Evolutionary conservation across 2,329 filamentous ascomycete species (phyloP), one percentile per base, ranked within the genome.

Genomic region (Ilyonectria sp.): DNA sequence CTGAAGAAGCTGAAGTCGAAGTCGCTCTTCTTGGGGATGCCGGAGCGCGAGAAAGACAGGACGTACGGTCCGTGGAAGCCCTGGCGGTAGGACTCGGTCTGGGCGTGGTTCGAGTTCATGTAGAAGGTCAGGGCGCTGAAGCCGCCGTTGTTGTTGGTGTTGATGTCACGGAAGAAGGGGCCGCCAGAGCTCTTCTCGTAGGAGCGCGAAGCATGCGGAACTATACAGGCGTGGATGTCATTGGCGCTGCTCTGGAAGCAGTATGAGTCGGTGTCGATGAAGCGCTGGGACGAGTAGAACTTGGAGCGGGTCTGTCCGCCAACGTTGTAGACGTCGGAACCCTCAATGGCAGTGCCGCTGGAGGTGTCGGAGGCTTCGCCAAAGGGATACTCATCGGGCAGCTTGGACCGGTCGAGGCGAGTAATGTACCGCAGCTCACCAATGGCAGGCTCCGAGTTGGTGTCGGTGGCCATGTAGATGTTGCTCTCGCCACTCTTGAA

Each of bases 231-330:
- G 70, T 90, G 87, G 43, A 88, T 84, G 29, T 79, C 73, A 55
- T 80, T 78, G 60, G 76, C 74, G 33, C 77, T 79, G 66, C 86
- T 86, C 65, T 85, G 86, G 43, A 90, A 87, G 78, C 90, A 92
- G 76, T 91, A 90, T 29, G 87, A 84, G 50, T 87, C 82, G 72
- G 91, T 90, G 76, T 93, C 91, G 75, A 93, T 92, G 79, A 91
- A 92, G n/a, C 90, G 85, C 69, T 91, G 83, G 65, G 87, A 90
- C 2, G 89, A 91, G 81, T 91, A 93, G 82, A 92, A 93, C 78
- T 93, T 93, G 79, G 87, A 90, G 44, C 90, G 86, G 0, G 90
- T 92, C 76, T 92, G 82, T 23, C 89, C 87, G 69, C 83, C 79
- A 50, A 92, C 88, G 9, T 89, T 67, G 74, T 86, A 92, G 63